Base-by-base conservation (phyloP, 208 protist genomes). In the Leishmania tarentolae region DNA sequence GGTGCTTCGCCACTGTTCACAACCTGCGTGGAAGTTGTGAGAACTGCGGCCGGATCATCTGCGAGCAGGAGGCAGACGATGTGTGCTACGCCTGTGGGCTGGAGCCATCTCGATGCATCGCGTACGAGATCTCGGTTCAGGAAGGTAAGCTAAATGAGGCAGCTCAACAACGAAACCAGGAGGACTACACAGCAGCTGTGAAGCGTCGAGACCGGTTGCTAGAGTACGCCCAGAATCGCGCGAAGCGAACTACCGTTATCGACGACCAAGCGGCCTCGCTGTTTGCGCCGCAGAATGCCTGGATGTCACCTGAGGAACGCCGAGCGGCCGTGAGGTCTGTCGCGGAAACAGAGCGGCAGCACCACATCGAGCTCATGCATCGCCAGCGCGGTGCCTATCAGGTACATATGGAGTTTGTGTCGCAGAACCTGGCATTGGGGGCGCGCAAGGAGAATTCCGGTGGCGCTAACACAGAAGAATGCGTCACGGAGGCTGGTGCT, bases 11-110 rank as follows among this genome's bases (percentile, higher is more conserved):
- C 28, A 96, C 92, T 9, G 78, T 91, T 31, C 95, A 98, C 77
- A 87, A 91, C 37, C 66, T 96, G 19, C 91, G 90, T 31, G 80
- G 85, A 61, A 97, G 95, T 86, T 98, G 95, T 86, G 88, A 83
- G 46, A 97, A 98, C 85, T 98, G 95, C 81, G 95, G 95, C 0
- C 91, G 95, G 35, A 96, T 98, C 84, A 94, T 98, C 76, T 98
- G 95, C 80, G 92, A 95, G 86, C 91, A 97, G 86, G 95, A 98
- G 84, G 80, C 87, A 7, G 86, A 90, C 80, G 93, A 95, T 42
- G 73, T 75, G 57, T 98, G 95, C 86, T 98, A 97, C 82, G 88
- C 81, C 31, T 98, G 95, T 85, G 95, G 93, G 4, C 65, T 97
- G 42, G 87, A 91, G 57, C 93, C 95, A 28, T 69, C 72, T 52